Percentiles rank a stretch among this genome's conserved stretches.
These are phyloP conservation scores for Penicillium antarcticum DNA, from an alignment of 495 filamentous ascomycete genomes.

Conservation along the genomic window DNA sequence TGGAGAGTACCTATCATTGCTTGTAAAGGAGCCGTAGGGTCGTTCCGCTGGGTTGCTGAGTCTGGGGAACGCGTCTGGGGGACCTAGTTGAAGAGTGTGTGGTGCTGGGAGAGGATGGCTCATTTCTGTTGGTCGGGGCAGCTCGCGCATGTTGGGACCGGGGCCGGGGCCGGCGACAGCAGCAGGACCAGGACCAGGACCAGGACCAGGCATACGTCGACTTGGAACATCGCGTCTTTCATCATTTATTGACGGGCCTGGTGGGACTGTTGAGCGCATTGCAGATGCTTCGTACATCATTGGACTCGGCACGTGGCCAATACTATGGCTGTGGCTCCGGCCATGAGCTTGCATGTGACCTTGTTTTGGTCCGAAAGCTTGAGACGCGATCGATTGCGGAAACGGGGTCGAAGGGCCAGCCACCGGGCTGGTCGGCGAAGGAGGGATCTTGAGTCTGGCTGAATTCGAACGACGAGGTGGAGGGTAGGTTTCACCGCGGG, in stretches of 20 bases:
- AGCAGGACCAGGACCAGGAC: background rate
- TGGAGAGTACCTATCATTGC: constrained; percentile 27
- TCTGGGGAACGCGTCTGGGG: constrained; percentile 26
- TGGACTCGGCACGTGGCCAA: background rate
- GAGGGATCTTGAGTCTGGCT: constrained; percentile 28
- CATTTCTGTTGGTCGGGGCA: constrained; percentile 32
- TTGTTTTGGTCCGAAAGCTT: too few relatives aligned
- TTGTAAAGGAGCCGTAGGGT: constrained; percentile 11
- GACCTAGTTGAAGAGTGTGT: constrained; percentile 30
- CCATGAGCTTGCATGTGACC: too few relatives aligned
- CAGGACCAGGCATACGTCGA: too few relatives aligned
- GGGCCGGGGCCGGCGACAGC: constrained; percentile 19
- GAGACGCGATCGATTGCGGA: too few relatives aligned
- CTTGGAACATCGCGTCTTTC: too few relatives aligned
- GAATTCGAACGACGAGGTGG: constrained; percentile 31
- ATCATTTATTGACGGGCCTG: background rate
- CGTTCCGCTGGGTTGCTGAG: constrained; percentile 18
- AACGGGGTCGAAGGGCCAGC: too few relatives aligned
- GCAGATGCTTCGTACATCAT: constrained; percentile 10
- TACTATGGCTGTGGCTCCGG: too few relatives aligned
- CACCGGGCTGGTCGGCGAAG: constrained; percentile 33
- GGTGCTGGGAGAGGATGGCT: constrained; percentile 33
- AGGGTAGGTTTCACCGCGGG: constrained; percentile 49
- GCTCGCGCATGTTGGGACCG: constrained; percentile 26
- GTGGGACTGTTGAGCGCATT: constrained; percentile 2